phyloP scores from a whole-genome alignment of 768 basidiomycete genomes.

The Leucosporidium yakuticum region DNA sequence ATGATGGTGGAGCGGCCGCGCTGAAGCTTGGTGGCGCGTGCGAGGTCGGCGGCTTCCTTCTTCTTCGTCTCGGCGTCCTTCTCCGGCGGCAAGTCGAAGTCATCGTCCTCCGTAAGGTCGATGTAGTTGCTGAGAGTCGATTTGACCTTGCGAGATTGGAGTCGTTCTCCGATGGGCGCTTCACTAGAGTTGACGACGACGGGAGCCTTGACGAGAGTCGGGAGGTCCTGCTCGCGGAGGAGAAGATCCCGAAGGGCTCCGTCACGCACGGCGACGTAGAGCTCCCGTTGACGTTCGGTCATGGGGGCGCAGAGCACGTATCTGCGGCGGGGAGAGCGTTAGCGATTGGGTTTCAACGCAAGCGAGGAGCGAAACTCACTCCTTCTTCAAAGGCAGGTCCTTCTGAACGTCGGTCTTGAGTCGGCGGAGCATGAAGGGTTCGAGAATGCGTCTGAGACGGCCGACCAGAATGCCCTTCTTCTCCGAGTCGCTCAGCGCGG shows the following conservation, averaged over 20 bases:
- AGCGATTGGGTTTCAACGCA: constrained; percentile 35
- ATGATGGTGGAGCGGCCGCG: constrained; percentile 1
- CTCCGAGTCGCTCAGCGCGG: constrained; percentile 41
- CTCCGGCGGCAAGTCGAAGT: neutral
- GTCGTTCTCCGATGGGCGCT: neutral
- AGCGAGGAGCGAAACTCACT: constrained; percentile 5
- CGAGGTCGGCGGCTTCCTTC: neutral
- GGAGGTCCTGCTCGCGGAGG: neutral
- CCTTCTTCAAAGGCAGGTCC: constrained; percentile 61
- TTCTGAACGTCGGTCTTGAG: constrained; percentile 83
- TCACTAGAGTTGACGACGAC: neutral
- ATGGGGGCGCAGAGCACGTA: constrained; percentile 58
- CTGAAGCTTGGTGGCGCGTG: constrained; percentile 1
- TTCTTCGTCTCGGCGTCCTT: neutral
- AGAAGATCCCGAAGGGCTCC: neutral
- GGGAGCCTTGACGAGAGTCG: neutral
- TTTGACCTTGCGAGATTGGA: neutral
- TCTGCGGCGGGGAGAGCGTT: constrained; percentile 59
- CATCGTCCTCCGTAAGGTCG: constrained; percentile 50
- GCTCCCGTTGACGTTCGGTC: too few relatives aligned
- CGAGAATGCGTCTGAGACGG: constrained; percentile 60
- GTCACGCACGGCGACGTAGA: constrained; percentile 49
- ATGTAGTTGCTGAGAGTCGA: constrained; percentile 48
- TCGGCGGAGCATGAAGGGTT: constrained; percentile 87
- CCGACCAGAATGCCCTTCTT: constrained; percentile 24